A percentile compares a stretch with the other conserved stretches of the same genome.
phyloP scores from a whole-genome alignment of 2,329 filamentous ascomycete genomes.

The Colletotrichum spinosum region DNA sequence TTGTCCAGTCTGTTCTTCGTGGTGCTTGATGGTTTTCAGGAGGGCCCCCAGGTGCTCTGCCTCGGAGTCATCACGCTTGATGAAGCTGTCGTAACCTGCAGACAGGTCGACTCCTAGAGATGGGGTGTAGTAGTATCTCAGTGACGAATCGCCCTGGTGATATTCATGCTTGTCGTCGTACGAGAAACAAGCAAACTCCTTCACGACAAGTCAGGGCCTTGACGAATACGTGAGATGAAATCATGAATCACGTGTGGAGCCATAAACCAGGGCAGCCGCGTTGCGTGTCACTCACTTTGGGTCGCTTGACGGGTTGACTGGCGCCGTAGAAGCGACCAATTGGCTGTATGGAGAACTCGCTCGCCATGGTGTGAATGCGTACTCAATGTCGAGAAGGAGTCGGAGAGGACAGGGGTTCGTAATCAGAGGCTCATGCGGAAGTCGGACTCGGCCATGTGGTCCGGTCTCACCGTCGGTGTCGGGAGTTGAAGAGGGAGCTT shows the following conservation, averaged over 20 bases:
- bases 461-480: conserved; percentile 32
- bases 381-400: no score
- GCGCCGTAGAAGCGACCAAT: conserved; percentile 74
- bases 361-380: conserved; percentile 16
- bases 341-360: conserved; percentile 74
- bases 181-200: conserved; percentile 95
- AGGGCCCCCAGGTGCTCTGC: conserved; percentile 91
- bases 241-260: background rate
- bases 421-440: no score
- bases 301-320: conserved; percentile 78
- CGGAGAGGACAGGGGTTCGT: no score
- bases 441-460: no score
- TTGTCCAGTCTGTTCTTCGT: conserved; percentile 76
- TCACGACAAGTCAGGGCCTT: background rate
- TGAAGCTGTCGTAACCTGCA: conserved; percentile 83
- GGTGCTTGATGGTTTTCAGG: conserved; percentile 77
- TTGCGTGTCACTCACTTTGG: conserved; percentile 65
- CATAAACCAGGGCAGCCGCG: no score
- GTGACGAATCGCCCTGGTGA: conserved; percentile 79
- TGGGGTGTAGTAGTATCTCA: conserved; percentile 91
- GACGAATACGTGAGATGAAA: no score
- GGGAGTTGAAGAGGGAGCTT: conserved; percentile 27
- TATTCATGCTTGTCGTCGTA: conserved; percentile 88
- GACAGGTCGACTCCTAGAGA: conserved; percentile 78
- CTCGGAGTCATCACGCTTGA: conserved; percentile 82